Evolutionary conservation across 164 flowering plant species (phyloP).

Genomic region (Pachysandra terminalis): DNA sequence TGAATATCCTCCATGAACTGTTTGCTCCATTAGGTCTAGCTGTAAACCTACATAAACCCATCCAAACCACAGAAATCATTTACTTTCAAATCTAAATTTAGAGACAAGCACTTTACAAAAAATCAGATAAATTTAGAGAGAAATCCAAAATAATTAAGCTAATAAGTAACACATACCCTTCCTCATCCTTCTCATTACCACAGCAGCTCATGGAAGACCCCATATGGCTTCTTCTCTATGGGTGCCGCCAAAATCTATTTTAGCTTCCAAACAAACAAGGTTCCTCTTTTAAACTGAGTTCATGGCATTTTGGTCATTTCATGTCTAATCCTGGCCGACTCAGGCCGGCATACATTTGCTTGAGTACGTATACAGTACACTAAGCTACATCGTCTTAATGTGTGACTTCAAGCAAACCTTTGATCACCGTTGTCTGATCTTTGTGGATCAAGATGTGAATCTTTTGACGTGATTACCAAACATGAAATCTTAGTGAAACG

Average conservation of each 20-base stretch:
- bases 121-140: too few species aligned
- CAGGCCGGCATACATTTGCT: conserved; percentile 30
- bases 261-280: background rate
- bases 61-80: background rate
- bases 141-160: background rate
- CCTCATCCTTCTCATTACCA: conserved; percentile 44
- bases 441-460: too few species aligned
- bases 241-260: conserved; percentile 9
- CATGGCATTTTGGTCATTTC: conserved; percentile 12
- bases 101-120: too few species aligned
- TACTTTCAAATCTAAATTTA: background rate
- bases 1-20: conserved; percentile 59
- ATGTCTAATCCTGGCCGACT: conserved; percentile 17
- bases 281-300: conserved; percentile 13
- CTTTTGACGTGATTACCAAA: too few species aligned
- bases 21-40: conserved; percentile 11
- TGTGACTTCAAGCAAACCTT: too few species aligned
- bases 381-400: too few species aligned
- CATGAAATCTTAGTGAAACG: too few species aligned
- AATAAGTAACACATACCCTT: conserved; percentile 31
- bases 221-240: conserved; percentile 29
- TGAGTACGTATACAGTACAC: too few species aligned
- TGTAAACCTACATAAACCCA: conserved; percentile 23
- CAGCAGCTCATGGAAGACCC: conserved; percentile 63
- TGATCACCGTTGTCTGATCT: too few species aligned